Conservation (phyloP, 202 grass and related monocot genomes). For the Digitaria exilis region DNA sequence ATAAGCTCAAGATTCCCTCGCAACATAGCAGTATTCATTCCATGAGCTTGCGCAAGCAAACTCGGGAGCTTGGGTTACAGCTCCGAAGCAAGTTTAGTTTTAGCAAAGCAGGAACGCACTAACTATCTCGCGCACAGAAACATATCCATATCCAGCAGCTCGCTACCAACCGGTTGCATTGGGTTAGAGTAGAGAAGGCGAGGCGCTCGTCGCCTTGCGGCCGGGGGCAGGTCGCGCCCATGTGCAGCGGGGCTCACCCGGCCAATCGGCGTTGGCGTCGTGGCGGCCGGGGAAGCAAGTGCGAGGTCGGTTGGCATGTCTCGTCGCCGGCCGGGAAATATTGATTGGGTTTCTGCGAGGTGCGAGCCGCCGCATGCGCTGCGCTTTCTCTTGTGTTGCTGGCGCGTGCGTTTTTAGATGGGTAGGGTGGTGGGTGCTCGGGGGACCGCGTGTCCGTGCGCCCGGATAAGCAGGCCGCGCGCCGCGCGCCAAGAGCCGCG, state of each 20-base stretch:
- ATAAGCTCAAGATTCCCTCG: constrained; percentile 20
- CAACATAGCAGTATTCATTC: not conserved
- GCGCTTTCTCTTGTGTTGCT: not conserved
- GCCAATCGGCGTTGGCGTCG: not conserved
- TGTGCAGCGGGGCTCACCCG: constrained; percentile 15
- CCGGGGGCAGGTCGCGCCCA: constrained; percentile 25
- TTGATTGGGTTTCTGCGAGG: not conserved
- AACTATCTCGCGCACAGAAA: too few species aligned
- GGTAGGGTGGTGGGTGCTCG: too few species aligned
- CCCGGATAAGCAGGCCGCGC: too few species aligned
- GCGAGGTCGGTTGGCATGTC: not conserved
- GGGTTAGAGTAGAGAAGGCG: too few species aligned
- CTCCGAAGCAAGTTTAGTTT: too few species aligned
- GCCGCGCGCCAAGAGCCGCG: too few species aligned
- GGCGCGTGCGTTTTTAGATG: not conserved
- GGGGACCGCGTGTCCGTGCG: too few species aligned
- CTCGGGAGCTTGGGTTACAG: not conserved
- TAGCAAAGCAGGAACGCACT: not conserved
- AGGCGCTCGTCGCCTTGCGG: constrained; percentile 14
- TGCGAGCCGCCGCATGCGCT: not conserved
- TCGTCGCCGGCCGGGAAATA: not conserved
- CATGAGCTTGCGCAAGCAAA: constrained; percentile 32
- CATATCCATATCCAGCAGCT: too few species aligned
- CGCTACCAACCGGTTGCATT: not conserved
- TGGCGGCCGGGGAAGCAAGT: not conserved